phyloP scores from a whole-genome alignment of 345 rosid genomes.

The Citrus hindsii region DNA sequence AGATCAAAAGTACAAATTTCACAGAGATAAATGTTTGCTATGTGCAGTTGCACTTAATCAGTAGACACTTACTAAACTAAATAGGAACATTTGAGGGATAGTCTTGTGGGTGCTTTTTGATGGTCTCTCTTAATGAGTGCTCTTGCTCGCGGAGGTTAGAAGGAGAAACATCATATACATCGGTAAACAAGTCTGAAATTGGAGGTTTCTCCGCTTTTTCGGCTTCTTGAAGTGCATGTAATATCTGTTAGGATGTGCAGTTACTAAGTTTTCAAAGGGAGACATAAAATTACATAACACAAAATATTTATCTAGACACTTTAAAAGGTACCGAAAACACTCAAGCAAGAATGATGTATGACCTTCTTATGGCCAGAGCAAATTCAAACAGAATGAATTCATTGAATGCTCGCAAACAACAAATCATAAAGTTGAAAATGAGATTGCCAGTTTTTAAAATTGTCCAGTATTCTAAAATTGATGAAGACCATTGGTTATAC shows the following conservation, averaged over 20 bases:
- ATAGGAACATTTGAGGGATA: conserved; percentile 67
- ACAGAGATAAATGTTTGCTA: too few relatives aligned
- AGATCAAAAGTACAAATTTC: neutral
- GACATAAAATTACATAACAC: neutral
- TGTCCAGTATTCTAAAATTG: neutral
- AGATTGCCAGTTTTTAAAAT: neutral
- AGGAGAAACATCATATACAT: conserved; percentile 68
- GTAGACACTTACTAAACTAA: conserved; percentile 30
- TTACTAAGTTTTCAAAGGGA: neutral
- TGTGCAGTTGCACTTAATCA: neutral
- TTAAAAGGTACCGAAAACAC: neutral
- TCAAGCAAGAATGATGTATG: neutral
- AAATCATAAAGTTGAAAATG: neutral
- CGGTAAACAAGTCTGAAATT: conserved; percentile 55
- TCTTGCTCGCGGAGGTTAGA: conserved; percentile 76
- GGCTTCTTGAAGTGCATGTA: conserved; percentile 71
- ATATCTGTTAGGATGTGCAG: conserved; percentile 39
- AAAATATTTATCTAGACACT: neutral
- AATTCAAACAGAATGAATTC: neutral
- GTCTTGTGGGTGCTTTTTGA: conserved; percentile 57
- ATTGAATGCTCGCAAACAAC: neutral
- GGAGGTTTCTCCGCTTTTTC: conserved; percentile 74
- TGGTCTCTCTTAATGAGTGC: conserved; percentile 46
- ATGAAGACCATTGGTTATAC: neutral
- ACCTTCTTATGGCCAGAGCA: neutral